Conservation (phyloP, 768 basidiomycete genomes). For the Dentipellis sp. region DNA sequence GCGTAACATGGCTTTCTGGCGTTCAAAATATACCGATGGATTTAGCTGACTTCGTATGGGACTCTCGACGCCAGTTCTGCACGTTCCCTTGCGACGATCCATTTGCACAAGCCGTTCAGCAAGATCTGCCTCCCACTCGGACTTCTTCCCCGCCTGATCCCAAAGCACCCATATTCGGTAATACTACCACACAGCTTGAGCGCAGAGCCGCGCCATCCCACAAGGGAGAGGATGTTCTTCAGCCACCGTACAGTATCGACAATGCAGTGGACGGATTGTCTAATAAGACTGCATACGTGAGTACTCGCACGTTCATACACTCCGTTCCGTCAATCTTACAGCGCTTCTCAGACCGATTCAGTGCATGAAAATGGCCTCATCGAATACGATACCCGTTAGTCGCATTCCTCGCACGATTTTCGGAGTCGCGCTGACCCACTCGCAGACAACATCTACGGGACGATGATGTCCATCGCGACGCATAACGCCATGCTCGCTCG, state of each 20-base stretch:
- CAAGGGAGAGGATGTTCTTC: constrained; percentile 28
- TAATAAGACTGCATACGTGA: constrained; percentile 43
- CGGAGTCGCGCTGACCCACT: not conserved
- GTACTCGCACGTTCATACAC: constrained; percentile 11
- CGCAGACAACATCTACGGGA: constrained; percentile 54
- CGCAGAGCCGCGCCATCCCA: constrained; percentile 15
- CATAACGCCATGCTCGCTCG: constrained; percentile 53
- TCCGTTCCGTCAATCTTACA: too few relatives aligned
- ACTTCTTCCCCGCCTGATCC: constrained; percentile 40
- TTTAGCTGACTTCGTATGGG: constrained; percentile 1
- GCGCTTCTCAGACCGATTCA: constrained; percentile 21
- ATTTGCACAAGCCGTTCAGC: constrained; percentile 43
- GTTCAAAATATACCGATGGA: not conserved
- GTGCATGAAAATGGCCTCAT: constrained; percentile 48
- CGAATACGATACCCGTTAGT: constrained; percentile 46
- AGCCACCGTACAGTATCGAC: constrained; percentile 51
- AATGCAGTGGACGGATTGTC: constrained; percentile 44
- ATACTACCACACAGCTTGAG: constrained; percentile 17
- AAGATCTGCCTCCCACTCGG: constrained; percentile 46
- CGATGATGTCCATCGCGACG: constrained; percentile 61
- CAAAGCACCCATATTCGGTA: constrained; percentile 41
- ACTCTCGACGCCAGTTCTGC: constrained; percentile 40
- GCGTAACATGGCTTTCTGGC: constrained; percentile 11
- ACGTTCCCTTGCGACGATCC: constrained; percentile 51
- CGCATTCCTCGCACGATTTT: not conserved